phyloP scores from a whole-genome alignment of 805 yeast genomes.

The Saturnispora gosingensis region DNA sequence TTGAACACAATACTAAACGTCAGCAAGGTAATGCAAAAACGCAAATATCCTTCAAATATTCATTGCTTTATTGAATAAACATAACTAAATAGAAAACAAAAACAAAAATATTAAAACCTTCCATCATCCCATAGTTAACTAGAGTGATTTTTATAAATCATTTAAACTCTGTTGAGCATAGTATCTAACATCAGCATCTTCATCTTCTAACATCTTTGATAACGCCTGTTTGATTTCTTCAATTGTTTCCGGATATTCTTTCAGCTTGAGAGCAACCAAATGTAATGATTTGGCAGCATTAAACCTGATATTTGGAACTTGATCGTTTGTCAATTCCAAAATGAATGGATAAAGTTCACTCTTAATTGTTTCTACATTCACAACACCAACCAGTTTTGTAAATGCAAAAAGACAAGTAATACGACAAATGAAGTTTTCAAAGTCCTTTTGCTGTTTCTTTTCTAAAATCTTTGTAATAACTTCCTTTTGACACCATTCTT shows the following conservation, averaged over 20 bases:
- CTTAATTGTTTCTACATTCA: constrained; percentile 47
- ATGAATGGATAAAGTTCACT: constrained; percentile 73
- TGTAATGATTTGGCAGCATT: constrained; percentile 84
- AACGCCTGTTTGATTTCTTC: constrained; percentile 55
- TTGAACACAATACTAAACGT: neutral
- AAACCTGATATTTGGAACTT: constrained; percentile 92
- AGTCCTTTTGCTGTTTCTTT: constrained; percentile 29
- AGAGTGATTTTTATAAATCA: constrained; percentile 8
- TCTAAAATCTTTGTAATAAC: constrained; percentile 67
- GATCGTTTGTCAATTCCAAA: constrained; percentile 59
- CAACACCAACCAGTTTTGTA: constrained; percentile 70
- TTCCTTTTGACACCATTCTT: constrained; percentile 84
- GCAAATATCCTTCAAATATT: neutral
- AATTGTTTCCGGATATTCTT: constrained; percentile 30
- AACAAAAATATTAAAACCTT: neutral
- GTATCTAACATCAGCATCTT: constrained; percentile 82
- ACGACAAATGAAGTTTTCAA: constrained; percentile 75
- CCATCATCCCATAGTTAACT: neutral
- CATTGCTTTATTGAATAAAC: neutral
- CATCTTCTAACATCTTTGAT: constrained; percentile 56
- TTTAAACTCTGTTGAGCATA: constrained; percentile 53
- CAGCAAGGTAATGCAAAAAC: neutral
- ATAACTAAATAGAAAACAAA: neutral
- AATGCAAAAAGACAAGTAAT: constrained; percentile 85
- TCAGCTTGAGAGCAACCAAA: constrained; percentile 46